Evolutionary conservation across 495 filamentous ascomycete genomes (phyloP).

Genomic region (Neurospora africana): DNA sequence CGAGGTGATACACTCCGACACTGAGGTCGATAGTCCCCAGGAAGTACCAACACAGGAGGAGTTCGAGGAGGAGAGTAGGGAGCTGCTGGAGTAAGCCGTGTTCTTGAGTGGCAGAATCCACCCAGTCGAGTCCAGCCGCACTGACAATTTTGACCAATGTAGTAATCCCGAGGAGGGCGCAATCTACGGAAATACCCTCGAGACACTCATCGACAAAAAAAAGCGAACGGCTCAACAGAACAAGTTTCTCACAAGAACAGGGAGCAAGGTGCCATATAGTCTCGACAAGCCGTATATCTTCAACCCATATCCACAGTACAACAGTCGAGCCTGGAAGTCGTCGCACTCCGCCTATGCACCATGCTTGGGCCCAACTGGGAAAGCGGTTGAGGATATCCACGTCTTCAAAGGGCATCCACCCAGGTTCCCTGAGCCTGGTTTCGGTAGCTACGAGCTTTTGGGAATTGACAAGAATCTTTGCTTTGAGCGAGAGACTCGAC

Average conservation of each 20-base stretch:
- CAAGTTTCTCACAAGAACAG: slow-evolving; percentile 15
- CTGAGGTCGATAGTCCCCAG: background rate
- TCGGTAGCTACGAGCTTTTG: slow-evolving; percentile 66
- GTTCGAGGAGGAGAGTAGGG: slow-evolving; percentile 30
- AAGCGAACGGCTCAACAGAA: slow-evolving; percentile 13
- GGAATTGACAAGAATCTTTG: slow-evolving; percentile 73
- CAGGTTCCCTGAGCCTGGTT: slow-evolving; percentile 63
- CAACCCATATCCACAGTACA: slow-evolving; percentile 41
- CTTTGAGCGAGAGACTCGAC: slow-evolving; percentile 79
- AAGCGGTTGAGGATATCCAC: slow-evolving; percentile 22
- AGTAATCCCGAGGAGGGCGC: slow-evolving; percentile 23
- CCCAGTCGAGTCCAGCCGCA: background rate
- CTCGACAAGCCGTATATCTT: slow-evolving; percentile 27
- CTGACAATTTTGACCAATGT: slow-evolving; percentile 6
- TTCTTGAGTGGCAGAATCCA: too few species aligned
- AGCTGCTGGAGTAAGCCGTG: slow-evolving; percentile 26
- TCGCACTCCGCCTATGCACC: slow-evolving; percentile 21
- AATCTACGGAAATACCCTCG: slow-evolving; percentile 39
- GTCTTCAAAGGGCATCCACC: slow-evolving; percentile 52
- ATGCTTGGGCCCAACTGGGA: slow-evolving; percentile 28
- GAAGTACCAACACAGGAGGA: slow-evolving; percentile 17
- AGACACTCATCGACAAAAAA: slow-evolving; percentile 24
- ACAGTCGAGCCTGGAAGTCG: slow-evolving; percentile 22
- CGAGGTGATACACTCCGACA: background rate
- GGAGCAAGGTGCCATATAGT: slow-evolving; percentile 17